Conservation (phyloP, 1,139 yeast species). For the Protomyces inundatus region DNA sequence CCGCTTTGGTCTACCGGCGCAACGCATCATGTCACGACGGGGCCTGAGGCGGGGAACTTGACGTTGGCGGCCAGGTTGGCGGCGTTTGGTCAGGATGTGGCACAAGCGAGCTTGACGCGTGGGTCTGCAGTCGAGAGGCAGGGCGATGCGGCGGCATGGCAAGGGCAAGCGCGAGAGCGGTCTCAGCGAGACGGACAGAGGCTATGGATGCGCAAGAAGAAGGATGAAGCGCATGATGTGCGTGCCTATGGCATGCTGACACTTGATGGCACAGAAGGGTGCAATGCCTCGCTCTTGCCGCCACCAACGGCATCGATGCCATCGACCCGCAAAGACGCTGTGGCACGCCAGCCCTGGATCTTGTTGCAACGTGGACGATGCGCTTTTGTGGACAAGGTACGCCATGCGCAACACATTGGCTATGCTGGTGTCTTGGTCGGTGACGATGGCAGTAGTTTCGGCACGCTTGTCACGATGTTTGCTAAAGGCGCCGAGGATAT, state of each 20-base stretch:
- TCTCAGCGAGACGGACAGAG: background rate
- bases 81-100: conserved; percentile 39
- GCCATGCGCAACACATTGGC: conserved; percentile 40
- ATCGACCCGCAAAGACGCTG: conserved; percentile 29
- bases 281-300: background rate
- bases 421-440: conserved; percentile 45
- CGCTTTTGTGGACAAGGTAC: conserved; percentile 41
- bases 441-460: conserved; percentile 37
- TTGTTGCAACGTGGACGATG: conserved; percentile 43
- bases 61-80: conserved; percentile 39
- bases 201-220: background rate
- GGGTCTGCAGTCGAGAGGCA: background rate
- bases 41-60: conserved; percentile 16
- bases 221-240: background rate
- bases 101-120: conserved; percentile 25
- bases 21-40: conserved; percentile 12
- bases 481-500: conserved; percentile 36
- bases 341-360: conserved; percentile 35
- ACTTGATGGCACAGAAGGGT: background rate
- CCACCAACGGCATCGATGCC: conserved; percentile 1
- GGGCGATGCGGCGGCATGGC: background rate
- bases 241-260: background rate
- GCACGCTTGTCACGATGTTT: conserved; percentile 41
- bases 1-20: conserved; percentile 4
- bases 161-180: background rate